Base-by-base conservation (phyloP, 768 basidiomycete genomes). In the Psilocybe cubensis region DNA sequence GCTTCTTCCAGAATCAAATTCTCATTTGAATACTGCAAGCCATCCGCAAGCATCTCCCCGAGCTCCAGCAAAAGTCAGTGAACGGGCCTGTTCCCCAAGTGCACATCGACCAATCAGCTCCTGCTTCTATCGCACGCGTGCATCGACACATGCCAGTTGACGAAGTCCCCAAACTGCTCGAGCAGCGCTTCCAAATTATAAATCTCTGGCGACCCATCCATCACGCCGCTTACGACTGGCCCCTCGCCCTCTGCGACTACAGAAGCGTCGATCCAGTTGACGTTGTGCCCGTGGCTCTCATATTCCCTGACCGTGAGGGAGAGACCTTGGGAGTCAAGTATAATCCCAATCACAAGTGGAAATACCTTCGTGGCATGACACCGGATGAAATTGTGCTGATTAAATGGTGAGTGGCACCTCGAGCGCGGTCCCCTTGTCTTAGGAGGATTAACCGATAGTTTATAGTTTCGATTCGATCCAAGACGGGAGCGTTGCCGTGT, bases 171-270 rank as follows among this genome's bases (percentile, higher is more conserved):
- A 70, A 68, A 18, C 75, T 83, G 25, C 67, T 83, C 12, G 67
- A 74, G 54, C 71, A 72, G 25, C 78, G 83, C 1, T 84, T 82
- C 72, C 83, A 84, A 55, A 83, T 86, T 21, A 79, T 87, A 57
- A 87, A 85, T 61, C 74, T 87, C 33, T 87, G 85, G 85, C 72
- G 85, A 1, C 84, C 85, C 3, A 84, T 86, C 45, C 66, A 61
- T 0, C 66, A 80, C 60, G 66, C 79, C 0, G 84, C 81, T 0
- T 49, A 73, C 5, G 84, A 86, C 57, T 79, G 74, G 74, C 85
- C 85, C 0, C 71, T 85, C 2, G 77, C 77, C 0, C 59, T 85
- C 17, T 83, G 82, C 54, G 83, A 86, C 60, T 85, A 72, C 64
- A 66, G 78, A 20, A 79, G 72, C 41, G 75, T 86, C 4, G 70